phyloP scores from a whole-genome alignment of 1,139 yeast species.

The Kodamaea sp. region DNA sequence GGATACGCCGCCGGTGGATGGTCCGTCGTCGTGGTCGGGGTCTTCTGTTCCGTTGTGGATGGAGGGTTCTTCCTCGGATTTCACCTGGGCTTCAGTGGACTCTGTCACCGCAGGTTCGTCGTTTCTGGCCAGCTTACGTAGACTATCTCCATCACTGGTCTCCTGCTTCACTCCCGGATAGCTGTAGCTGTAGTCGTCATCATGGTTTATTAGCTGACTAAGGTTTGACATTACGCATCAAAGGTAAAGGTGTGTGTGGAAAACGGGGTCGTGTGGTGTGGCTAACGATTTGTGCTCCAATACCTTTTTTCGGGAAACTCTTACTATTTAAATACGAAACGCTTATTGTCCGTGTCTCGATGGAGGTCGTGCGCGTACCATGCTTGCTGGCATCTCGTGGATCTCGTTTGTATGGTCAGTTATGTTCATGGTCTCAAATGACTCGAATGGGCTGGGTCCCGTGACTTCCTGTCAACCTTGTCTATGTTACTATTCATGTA shows the following conservation, averaged over 20 bases:
- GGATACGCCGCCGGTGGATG: slow-evolving; percentile 14
- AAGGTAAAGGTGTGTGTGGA: too few relatives aligned
- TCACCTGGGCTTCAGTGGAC: slow-evolving; percentile 3
- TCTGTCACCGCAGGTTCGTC: slow-evolving; percentile 2
- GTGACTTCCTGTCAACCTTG: too few relatives aligned
- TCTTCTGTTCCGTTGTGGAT: not conserved
- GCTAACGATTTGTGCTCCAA: slow-evolving; percentile 5
- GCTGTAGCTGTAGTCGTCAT: slow-evolving; percentile 20
- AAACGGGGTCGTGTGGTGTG: not conserved
- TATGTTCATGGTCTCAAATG: too few relatives aligned
- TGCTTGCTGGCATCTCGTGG: not conserved
- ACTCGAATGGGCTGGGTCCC: too few relatives aligned
- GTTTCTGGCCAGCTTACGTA: slow-evolving; percentile 1
- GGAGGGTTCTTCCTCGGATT: not conserved
- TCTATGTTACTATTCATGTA: too few relatives aligned
- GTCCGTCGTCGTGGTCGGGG: not conserved
- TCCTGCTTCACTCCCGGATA: slow-evolving; percentile 7
- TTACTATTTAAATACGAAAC: slow-evolving; percentile 14
- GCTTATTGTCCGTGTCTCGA: not conserved
- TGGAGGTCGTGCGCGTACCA: slow-evolving; percentile 12
- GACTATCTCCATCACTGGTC: slow-evolving; percentile 1
- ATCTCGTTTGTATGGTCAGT: too few relatives aligned
- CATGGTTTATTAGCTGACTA: slow-evolving; percentile 20
- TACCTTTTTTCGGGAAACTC: slow-evolving; percentile 9
- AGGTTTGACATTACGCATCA: slow-evolving; percentile 19